A percentile compares a stretch with the other conserved stretches of the same genome.
phyloP scores from a whole-genome alignment of 225 moss, liverwort and hornwort genomes.

The Marchantia polymorpha region DNA sequence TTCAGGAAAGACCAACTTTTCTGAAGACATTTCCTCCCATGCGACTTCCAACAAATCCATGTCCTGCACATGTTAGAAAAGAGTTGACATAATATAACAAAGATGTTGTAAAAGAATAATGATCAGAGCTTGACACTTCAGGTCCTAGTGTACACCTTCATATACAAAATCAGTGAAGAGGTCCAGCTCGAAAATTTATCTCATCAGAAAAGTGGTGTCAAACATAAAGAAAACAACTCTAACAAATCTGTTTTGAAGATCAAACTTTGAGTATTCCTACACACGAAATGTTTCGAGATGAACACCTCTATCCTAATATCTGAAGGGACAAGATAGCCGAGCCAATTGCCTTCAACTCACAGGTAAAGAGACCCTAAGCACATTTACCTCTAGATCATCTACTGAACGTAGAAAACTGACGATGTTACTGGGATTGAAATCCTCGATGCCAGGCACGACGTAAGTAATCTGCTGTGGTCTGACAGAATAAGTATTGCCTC shows the following conservation, averaged over 20 bases:
- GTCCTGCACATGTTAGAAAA: slow-evolving; percentile 51
- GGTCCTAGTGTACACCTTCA: background rate
- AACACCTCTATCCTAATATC: background rate
- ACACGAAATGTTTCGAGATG: background rate
- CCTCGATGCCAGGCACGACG: slow-evolving; percentile 63
- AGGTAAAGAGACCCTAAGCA: too few relatives aligned
- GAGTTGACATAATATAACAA: background rate
- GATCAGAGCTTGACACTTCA: background rate
- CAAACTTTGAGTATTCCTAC: too few relatives aligned
- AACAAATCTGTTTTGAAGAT: too few relatives aligned
- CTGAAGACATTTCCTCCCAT: slow-evolving; percentile 78
- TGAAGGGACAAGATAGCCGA: background rate
- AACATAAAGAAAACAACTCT: too few relatives aligned
- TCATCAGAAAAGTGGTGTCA: too few relatives aligned
- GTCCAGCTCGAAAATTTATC: too few relatives aligned
- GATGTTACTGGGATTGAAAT: slow-evolving; percentile 61
- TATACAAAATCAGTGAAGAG: too few relatives aligned
- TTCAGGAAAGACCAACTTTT: slow-evolving; percentile 61
- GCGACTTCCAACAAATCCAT: slow-evolving; percentile 79
- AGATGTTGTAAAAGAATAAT: too few relatives aligned
- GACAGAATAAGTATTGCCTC: slow-evolving; percentile 66
- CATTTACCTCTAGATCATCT: slow-evolving; percentile 58
- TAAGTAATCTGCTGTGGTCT: slow-evolving; percentile 79
- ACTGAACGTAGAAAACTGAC: slow-evolving; percentile 55
- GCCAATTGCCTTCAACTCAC: too few relatives aligned